These are phyloP conservation scores for Aspergillus ochraceoroseus DNA, from an alignment of 2,329 filamentous ascomycete genomes.

Conservation along the genomic window DNA sequence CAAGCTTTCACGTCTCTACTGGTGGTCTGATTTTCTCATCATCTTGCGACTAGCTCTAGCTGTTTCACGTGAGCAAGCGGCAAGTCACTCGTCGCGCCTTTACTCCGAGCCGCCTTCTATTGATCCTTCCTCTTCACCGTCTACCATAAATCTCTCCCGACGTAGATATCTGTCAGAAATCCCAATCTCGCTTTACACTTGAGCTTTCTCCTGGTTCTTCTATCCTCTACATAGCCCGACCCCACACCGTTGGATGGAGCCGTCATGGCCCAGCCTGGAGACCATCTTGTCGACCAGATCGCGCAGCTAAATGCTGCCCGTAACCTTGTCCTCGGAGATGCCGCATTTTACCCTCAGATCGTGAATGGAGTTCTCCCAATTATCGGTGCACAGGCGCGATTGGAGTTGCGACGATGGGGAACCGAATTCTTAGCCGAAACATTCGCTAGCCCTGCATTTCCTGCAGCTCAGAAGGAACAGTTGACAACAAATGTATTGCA, in stretches of 20 bases:
- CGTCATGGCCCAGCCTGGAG: constrained; percentile 52
- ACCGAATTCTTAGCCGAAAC: constrained; percentile 93
- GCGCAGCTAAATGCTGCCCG: constrained; percentile 85
- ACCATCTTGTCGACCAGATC: constrained; percentile 69
- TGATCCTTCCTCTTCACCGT: neutral
- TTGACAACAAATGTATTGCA: constrained; percentile 73
- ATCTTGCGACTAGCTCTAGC: neutral
- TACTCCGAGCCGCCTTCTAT: constrained; percentile 7
- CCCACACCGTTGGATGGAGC: constrained; percentile 16
- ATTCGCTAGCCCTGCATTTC: constrained; percentile 83
- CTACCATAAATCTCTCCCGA: constrained; percentile 6
- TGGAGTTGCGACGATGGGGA: constrained; percentile 91
- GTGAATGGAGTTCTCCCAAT: constrained; percentile 91
- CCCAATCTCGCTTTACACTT: neutral
- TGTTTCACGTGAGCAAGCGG: constrained; percentile 8
- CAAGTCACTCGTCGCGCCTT: constrained; percentile 10
- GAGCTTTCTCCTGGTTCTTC: constrained; percentile 7
- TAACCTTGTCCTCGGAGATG: constrained; percentile 79
- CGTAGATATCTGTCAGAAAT: constrained; percentile 12
- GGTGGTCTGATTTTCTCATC: neutral
- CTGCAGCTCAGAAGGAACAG: constrained; percentile 71
- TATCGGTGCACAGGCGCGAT: constrained; percentile 65
- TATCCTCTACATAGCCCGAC: constrained; percentile 1
- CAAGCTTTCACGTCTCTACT: neutral
- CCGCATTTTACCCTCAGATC: constrained; percentile 84